Conservation (phyloP, 2,329 filamentous ascomycete species). For the Phaeosphaeriaceae sp. region DNA sequence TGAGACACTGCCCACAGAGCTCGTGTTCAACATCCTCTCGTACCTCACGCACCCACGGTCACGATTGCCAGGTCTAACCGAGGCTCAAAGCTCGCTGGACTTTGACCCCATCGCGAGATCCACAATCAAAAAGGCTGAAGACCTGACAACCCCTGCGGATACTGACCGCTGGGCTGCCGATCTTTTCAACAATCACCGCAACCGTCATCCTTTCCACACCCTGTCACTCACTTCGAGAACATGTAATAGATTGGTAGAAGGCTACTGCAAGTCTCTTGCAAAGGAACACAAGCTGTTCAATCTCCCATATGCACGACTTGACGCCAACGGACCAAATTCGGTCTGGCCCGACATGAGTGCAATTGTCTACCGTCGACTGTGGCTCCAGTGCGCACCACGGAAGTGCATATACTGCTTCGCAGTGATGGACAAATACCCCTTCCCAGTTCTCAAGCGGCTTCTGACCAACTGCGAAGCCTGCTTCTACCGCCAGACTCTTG, state of each 20-base stretch:
- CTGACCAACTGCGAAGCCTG: slow-evolving; percentile 35
- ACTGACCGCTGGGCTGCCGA: slow-evolving; percentile 34
- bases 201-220: slow-evolving; percentile 37
- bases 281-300: slow-evolving; percentile 39
- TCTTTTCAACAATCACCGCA: slow-evolving; percentile 31
- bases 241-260: slow-evolving; percentile 30
- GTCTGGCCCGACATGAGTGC: slow-evolving; percentile 35
- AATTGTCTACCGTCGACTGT: slow-evolving; percentile 41
- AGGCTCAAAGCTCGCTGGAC: slow-evolving; percentile 33
- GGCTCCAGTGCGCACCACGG: slow-evolving; percentile 40
- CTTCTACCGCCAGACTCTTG: slow-evolving; percentile 39
- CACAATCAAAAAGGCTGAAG: slow-evolving; percentile 28
- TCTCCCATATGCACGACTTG: slow-evolving; percentile 33
- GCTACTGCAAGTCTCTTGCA: slow-evolving; percentile 36
- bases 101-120: slow-evolving; percentile 21
- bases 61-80: slow-evolving; percentile 37
- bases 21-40: slow-evolving; percentile 37
- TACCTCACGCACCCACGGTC: slow-evolving; percentile 38
- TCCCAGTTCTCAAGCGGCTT: slow-evolving; percentile 22
- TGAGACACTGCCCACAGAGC: slow-evolving; percentile 36
- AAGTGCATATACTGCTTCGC: slow-evolving; percentile 36
- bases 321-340: slow-evolving; percentile 22
- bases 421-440: slow-evolving; percentile 35
- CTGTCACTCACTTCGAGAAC: slow-evolving; percentile 33
- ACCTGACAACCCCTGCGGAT: slow-evolving; percentile 32